These are phyloP conservation scores for Pythium biforme DNA, from an alignment of 352 stramenopile species.

Conservation along the genomic window DNA sequence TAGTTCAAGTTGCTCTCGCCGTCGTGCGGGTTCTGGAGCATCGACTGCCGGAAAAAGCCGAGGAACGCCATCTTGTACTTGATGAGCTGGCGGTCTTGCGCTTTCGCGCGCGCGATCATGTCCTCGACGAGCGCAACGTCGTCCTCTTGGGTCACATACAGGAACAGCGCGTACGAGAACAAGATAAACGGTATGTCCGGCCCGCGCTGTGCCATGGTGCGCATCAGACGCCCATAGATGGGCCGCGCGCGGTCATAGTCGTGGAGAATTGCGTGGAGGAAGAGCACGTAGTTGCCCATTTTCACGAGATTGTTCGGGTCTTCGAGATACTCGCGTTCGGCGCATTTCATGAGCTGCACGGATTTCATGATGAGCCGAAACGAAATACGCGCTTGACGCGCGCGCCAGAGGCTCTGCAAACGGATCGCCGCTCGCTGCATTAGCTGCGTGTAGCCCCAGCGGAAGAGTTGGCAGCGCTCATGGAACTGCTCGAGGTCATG, in stretches of 20 bases:
- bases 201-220: slow-evolving; percentile 73
- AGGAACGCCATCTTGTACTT: slow-evolving; percentile 80
- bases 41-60: slow-evolving; percentile 74
- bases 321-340: slow-evolving; percentile 69
- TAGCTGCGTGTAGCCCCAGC: slow-evolving; percentile 62
- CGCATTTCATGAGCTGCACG: slow-evolving; percentile 67
- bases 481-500: slow-evolving; percentile 45
- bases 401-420: slow-evolving; percentile 59
- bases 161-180: slow-evolving; percentile 70
- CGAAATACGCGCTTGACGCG: slow-evolving; percentile 47
- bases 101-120: slow-evolving; percentile 60
- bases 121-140: slow-evolving; percentile 61
- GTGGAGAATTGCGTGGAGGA: slow-evolving; percentile 67
- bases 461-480: slow-evolving; percentile 48
- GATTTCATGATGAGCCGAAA: slow-evolving; percentile 63
- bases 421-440: slow-evolving; percentile 50
- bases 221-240: slow-evolving; percentile 64
- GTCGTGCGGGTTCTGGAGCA: slow-evolving; percentile 60
- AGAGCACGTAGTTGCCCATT: slow-evolving; percentile 85
- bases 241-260: slow-evolving; percentile 78
- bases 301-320: slow-evolving; percentile 71
- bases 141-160: slow-evolving; percentile 73
- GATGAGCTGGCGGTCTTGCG: slow-evolving; percentile 46
- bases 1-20: slow-evolving; percentile 80
- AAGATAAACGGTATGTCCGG: slow-evolving; percentile 81